Conservation (phyloP, 257 asterid species). For the Striga asiatica region DNA sequence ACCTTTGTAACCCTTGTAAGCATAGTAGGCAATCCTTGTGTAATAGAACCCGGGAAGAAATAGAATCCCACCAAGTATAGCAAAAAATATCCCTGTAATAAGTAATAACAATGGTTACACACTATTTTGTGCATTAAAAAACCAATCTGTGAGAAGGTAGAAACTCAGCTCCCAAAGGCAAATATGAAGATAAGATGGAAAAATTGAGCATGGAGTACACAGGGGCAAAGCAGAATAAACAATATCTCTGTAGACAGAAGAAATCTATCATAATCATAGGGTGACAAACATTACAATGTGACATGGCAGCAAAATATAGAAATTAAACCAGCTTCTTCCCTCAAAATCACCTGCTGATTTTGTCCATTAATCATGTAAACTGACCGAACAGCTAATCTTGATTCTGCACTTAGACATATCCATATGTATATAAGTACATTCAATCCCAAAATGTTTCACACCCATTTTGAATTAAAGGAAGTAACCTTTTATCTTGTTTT, state of each 20-base stretch:
- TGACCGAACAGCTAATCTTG: conserved; percentile 1
- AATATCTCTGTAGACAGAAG: too few relatives aligned
- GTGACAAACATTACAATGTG: too few relatives aligned
- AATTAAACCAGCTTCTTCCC: not conserved
- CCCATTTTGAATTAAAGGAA: not conserved
- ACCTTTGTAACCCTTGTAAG: conserved; percentile 93
- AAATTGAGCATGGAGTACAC: not conserved
- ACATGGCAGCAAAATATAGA: not conserved
- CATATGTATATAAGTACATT: not conserved
- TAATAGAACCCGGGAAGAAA: conserved; percentile 94
- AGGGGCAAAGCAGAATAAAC: not conserved
- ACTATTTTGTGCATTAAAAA: too few relatives aligned
- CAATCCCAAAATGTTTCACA: not conserved
- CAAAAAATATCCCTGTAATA: conserved; percentile 67
- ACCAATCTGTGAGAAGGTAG: not conserved
- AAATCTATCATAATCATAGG: too few relatives aligned
- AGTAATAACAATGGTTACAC: not conserved
- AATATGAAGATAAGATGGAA: not conserved
- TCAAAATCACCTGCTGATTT: not conserved
- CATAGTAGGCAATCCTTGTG: conserved; percentile 87
- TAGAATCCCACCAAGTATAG: conserved; percentile 70
- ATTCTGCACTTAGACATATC: not conserved
- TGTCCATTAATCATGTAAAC: too few relatives aligned
- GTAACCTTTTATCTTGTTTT: not conserved
- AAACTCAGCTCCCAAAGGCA: not conserved